Evolutionary conservation across 1,139 yeast genomes (phyloP).

Genomic region (Casaregolazyma suthepensis): DNA sequence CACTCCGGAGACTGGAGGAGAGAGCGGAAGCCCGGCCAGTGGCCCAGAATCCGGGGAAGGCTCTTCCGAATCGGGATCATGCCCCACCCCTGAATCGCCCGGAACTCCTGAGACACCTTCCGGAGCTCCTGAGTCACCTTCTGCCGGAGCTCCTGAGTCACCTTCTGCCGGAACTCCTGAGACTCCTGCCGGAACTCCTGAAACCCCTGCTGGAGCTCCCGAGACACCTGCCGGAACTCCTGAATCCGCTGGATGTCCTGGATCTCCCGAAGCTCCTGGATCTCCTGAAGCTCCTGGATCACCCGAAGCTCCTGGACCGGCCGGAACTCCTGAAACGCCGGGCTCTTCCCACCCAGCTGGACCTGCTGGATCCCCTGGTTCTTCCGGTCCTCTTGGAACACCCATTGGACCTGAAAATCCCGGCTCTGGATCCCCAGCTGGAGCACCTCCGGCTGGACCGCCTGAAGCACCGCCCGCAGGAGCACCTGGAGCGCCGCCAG

Average conservation of each 20-base stretch:
- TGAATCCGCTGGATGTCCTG: not conserved
- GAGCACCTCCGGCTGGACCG: slow-evolving; percentile 7
- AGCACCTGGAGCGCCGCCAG: slow-evolving; percentile 3
- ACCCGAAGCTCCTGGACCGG: slow-evolving; percentile 7
- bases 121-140: too few species aligned
- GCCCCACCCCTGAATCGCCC: too few species aligned
- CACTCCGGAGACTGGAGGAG: not conserved
- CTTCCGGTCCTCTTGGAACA: too few species aligned
- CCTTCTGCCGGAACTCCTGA: too few species aligned
- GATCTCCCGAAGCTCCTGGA: not conserved
- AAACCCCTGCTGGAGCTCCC: too few species aligned
- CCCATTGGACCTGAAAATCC: too few species aligned
- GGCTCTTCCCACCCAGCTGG: slow-evolving; percentile 6
- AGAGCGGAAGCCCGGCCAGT: not conserved
- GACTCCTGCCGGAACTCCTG: not conserved
- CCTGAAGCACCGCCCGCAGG: not conserved
- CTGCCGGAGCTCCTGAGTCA: too few species aligned
- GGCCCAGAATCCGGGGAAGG: not conserved
- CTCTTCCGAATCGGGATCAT: not conserved
- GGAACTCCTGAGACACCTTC: not conserved
- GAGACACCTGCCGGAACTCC: not conserved
- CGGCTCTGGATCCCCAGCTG: slow-evolving; percentile 10
- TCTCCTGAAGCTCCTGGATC: not conserved
- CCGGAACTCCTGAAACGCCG: not conserved
- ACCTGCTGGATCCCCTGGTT: not conserved